Percentiles rank a stretch among this genome's conserved stretches.
Evolutionary conservation across 495 filamentous ascomycete species (phyloP).

Genomic region (Annulohypoxylon maeteangense): DNA sequence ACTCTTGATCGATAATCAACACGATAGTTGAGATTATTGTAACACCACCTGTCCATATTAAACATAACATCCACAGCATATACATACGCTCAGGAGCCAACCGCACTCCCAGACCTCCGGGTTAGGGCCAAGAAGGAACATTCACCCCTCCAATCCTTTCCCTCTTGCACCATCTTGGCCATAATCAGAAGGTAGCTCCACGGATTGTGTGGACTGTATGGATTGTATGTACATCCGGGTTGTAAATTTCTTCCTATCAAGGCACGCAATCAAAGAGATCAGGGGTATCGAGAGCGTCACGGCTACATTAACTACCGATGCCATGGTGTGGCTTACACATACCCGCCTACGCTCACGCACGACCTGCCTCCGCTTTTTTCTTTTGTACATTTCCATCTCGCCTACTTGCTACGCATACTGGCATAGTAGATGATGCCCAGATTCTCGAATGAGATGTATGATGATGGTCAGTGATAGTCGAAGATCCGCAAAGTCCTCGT

Average conservation of each 20-base stretch:
- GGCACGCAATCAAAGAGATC: constrained; percentile 29
- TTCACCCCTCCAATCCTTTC: constrained; percentile 30
- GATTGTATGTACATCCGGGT: constrained; percentile 24
- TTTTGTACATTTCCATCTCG: constrained; percentile 4
- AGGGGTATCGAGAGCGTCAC: constrained; percentile 19
- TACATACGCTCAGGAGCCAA: constrained; percentile 34
- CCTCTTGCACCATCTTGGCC: constrained; percentile 24
- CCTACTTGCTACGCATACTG: neutral
- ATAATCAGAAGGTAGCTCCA: constrained; percentile 38
- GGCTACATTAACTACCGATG: constrained; percentile 42
- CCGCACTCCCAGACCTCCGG: constrained; percentile 43
- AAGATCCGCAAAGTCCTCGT: constrained; percentile 37
- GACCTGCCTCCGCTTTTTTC: constrained; percentile 22
- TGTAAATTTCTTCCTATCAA: constrained; percentile 42
- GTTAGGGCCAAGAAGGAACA: constrained; percentile 43
- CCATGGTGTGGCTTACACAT: constrained; percentile 36
- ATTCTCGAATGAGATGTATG: constrained; percentile 6
- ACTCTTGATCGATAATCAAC: constrained; percentile 9
- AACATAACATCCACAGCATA: constrained; percentile 32
- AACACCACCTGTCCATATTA: constrained; percentile 16
- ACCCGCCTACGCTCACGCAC: constrained; percentile 1
- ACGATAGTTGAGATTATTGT: constrained; percentile 20
- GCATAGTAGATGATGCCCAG: neutral
- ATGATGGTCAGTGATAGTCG: constrained; percentile 15
- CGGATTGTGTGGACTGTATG: constrained; percentile 5